A percentile compares a stretch with the other conserved stretches of the same genome.
Conservation (phyloP, 2,329 filamentous ascomycete species). For the Dothiorella sarmentorum region DNA sequence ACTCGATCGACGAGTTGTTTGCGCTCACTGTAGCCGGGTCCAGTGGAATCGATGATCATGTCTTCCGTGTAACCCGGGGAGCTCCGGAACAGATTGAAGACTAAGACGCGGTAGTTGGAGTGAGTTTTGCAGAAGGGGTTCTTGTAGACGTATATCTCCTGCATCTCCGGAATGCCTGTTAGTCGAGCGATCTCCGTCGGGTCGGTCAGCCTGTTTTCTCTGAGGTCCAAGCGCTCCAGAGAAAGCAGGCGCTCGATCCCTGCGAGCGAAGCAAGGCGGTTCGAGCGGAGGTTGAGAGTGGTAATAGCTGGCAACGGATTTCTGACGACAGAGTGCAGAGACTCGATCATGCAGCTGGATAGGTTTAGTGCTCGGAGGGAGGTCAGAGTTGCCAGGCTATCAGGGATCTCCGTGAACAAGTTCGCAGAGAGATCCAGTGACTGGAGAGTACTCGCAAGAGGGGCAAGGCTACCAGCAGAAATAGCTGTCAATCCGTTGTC, state of each 20-base stretch:
- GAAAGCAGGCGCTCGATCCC: slow-evolving; percentile 87
- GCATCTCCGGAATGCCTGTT: slow-evolving; percentile 85
- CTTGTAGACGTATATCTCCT: slow-evolving; percentile 86
- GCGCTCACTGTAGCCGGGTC: slow-evolving; percentile 80
- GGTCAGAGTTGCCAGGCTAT: slow-evolving; percentile 80
- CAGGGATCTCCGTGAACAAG: slow-evolving; percentile 89
- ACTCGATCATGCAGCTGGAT: slow-evolving; percentile 96
- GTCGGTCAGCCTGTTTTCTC: slow-evolving; percentile 88
- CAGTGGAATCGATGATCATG: slow-evolving; percentile 79
- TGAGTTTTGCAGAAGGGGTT: slow-evolving; percentile 92
- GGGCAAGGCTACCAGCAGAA: slow-evolving; percentile 68
- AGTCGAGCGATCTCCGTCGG: slow-evolving; percentile 85
- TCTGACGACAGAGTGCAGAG: slow-evolving; percentile 78
- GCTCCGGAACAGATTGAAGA: slow-evolving; percentile 93
- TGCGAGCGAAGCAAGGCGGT: slow-evolving; percentile 80
- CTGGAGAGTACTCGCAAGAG: slow-evolving; percentile 81
- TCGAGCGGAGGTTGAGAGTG: slow-evolving; percentile 84
- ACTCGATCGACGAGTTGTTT: slow-evolving; percentile 79
- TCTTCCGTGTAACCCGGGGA: slow-evolving; percentile 89
- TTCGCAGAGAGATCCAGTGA: slow-evolving; percentile 92
- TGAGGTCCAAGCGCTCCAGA: slow-evolving; percentile 82
- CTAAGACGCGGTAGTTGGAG: slow-evolving; percentile 76
- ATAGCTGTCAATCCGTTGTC: slow-evolving; percentile 88
- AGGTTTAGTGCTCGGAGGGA: slow-evolving; percentile 89
- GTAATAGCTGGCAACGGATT: slow-evolving; percentile 91